Percentiles rank a stretch among this genome's conserved stretches.
Conservation (phyloP, 1,284 basidiomycete genomes). For the Naganishia cerealis region DNA sequence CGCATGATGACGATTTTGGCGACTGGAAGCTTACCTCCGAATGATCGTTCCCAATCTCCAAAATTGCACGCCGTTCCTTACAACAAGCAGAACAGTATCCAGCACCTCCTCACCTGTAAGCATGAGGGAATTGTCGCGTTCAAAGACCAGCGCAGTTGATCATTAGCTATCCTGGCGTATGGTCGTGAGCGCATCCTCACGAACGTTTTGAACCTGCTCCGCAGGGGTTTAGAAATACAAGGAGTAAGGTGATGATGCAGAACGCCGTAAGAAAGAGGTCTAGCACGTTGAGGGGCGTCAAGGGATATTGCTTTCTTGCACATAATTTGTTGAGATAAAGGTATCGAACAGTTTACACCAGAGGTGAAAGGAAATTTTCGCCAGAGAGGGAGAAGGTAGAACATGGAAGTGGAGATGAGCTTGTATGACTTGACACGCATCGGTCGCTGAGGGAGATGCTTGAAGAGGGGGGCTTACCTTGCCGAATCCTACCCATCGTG, state of each 20-base stretch:
- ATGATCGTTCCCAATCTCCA: constrained; percentile 82
- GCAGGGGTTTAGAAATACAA: constrained; percentile 67
- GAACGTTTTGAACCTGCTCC: constrained; percentile 47
- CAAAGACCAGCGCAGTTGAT: not conserved
- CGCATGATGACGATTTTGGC: not conserved
- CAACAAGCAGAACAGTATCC: constrained; percentile 83
- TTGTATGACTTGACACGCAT: constrained; percentile 11
- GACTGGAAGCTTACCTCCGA: constrained; percentile 68
- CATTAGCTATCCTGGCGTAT: constrained; percentile 44
- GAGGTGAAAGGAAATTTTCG: not conserved
- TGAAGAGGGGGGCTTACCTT: constrained; percentile 61
- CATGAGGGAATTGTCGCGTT: not conserved
- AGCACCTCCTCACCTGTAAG: constrained; percentile 80
- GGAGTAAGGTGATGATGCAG: constrained; percentile 79
- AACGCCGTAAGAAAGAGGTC: constrained; percentile 81
- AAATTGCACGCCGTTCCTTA: constrained; percentile 87
- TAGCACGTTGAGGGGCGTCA: constrained; percentile 82
- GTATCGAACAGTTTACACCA: constrained; percentile 1
- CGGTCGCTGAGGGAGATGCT: not conserved
- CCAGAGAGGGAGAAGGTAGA: not conserved
- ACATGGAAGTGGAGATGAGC: not conserved
- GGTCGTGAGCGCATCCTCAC: constrained; percentile 56
- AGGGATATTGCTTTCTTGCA: constrained; percentile 86
- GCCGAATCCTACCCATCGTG: constrained; percentile 85
- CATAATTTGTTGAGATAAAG: not conserved